Conservation (phyloP, 495 filamentous ascomycete species). For the Aspergillus sclerotioniger region DNA sequence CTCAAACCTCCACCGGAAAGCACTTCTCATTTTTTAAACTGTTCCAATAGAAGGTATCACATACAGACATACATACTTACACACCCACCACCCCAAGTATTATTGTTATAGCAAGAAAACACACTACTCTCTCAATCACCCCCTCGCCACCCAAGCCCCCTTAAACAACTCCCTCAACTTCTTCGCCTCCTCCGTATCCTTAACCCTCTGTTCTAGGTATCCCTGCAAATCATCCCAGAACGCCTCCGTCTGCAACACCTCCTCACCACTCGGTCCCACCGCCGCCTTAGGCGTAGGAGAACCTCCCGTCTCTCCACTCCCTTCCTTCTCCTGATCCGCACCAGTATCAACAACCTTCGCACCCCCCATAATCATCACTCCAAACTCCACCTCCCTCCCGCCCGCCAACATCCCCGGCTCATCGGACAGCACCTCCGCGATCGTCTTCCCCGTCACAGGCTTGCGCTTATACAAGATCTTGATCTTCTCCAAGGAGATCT, state of each 20-base stretch:
- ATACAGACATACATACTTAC: not conserved
- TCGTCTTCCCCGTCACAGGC: conserved; percentile 61
- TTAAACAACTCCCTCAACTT: conserved; percentile 66
- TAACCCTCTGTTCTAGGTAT: conserved; percentile 74
- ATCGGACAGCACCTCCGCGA: conserved; percentile 50
- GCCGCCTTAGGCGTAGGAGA: conserved; percentile 42
- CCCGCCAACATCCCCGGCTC: conserved; percentile 37
- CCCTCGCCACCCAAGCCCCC: conserved; percentile 57
- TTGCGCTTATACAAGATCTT: conserved; percentile 82
- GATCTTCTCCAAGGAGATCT: conserved; percentile 61
- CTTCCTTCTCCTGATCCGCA: conserved; percentile 29
- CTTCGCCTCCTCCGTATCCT: conserved; percentile 66
- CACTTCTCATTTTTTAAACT: not conserved
- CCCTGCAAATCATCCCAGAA: conserved; percentile 89
- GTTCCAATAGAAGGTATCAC: conserved; percentile 6
- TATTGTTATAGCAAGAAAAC: not conserved
- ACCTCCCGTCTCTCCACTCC: conserved; percentile 24
- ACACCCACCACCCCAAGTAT: not conserved
- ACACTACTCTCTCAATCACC: not conserved
- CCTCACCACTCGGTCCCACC: conserved; percentile 54
- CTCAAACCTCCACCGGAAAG: not conserved
- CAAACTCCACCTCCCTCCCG: conserved; percentile 62
- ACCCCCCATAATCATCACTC: conserved; percentile 81
- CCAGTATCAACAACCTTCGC: conserved; percentile 33
- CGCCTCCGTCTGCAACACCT: conserved; percentile 62